Conservation (phyloP, 306 rosid genomes). For the Fragaria ananassa region DNA sequence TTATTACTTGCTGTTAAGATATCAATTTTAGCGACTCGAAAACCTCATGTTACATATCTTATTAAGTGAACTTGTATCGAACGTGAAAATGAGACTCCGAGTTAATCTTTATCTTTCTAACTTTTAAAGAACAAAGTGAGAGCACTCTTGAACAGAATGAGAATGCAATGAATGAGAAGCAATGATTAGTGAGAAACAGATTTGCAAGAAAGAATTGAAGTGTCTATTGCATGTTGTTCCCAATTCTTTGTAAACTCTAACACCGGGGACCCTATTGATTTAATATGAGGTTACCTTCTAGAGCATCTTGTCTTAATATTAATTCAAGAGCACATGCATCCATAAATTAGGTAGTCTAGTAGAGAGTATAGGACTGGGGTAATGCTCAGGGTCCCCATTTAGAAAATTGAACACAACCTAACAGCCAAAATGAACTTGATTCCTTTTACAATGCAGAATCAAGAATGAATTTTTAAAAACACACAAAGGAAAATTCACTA, state of each 20-base stretch:
- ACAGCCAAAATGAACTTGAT: neutral
- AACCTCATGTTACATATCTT: too few relatives aligned
- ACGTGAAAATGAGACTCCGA: neutral
- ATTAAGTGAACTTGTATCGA: too few relatives aligned
- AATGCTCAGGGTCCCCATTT: neutral
- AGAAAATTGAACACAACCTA: neutral
- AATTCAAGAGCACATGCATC: conserved; percentile 16
- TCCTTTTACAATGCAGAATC: neutral
- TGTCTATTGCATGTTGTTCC: neutral
- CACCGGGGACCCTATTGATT: neutral
- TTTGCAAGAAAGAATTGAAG: neutral
- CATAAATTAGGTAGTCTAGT: conserved; percentile 15
- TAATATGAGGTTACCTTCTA: neutral
- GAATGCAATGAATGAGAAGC: neutral
- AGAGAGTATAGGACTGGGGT: neutral
- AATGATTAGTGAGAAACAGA: neutral
- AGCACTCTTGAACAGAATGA: neutral
- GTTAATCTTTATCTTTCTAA: neutral
- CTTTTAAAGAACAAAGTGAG: neutral
- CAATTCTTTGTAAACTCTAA: neutral
- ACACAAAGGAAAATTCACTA: too few relatives aligned
- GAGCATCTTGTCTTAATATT: neutral
- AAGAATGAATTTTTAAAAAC: neutral
- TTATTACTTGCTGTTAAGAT: too few relatives aligned
- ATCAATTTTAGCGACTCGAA: too few relatives aligned